phyloP scores from a whole-genome alignment of 495 filamentous ascomycete genomes.

The Annulohypoxylon nitens region DNA sequence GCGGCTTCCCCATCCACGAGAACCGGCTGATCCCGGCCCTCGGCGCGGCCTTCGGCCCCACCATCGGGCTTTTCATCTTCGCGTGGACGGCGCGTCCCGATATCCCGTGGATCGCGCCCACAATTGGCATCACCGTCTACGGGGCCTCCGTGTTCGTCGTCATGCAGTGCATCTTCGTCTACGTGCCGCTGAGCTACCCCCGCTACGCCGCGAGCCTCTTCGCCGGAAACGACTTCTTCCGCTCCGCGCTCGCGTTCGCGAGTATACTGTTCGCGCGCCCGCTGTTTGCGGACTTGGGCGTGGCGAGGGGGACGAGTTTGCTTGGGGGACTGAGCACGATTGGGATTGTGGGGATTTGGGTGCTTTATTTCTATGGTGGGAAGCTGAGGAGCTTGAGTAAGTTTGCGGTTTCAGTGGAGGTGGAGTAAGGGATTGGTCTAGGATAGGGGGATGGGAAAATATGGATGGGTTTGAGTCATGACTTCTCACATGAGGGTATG shows the following conservation, averaged over 20 bases:
- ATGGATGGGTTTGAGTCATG: not conserved
- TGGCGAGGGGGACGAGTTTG: slow-evolving; percentile 66
- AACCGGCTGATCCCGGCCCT: slow-evolving; percentile 68
- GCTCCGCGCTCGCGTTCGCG: slow-evolving; percentile 68
- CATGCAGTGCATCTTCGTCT: slow-evolving; percentile 75
- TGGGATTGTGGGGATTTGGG: slow-evolving; percentile 69
- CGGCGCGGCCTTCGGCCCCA: slow-evolving; percentile 64
- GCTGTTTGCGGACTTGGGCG: slow-evolving; percentile 69
- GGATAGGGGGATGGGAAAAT: not conserved
- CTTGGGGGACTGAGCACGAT: slow-evolving; percentile 69
- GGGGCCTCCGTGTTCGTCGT: slow-evolving; percentile 57
- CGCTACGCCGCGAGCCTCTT: slow-evolving; percentile 73
- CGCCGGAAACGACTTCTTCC: slow-evolving; percentile 72
- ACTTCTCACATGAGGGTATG: not conserved
- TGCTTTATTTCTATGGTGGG: slow-evolving; percentile 66
- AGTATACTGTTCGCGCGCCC: slow-evolving; percentile 69
- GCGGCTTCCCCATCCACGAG: slow-evolving; percentile 66
- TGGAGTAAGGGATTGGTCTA: not conserved
- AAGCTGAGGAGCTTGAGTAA: slow-evolving; percentile 60
- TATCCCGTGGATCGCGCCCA: slow-evolving; percentile 73
- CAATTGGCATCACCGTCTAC: slow-evolving; percentile 71
- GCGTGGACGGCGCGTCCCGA: slow-evolving; percentile 68
- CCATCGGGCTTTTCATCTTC: slow-evolving; percentile 73
- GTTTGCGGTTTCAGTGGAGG: slow-evolving; percentile 54
- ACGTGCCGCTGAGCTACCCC: slow-evolving; percentile 72